Conservation (phyloP, 352 stramenopile species). For the Pythium phragmitis region DNA sequence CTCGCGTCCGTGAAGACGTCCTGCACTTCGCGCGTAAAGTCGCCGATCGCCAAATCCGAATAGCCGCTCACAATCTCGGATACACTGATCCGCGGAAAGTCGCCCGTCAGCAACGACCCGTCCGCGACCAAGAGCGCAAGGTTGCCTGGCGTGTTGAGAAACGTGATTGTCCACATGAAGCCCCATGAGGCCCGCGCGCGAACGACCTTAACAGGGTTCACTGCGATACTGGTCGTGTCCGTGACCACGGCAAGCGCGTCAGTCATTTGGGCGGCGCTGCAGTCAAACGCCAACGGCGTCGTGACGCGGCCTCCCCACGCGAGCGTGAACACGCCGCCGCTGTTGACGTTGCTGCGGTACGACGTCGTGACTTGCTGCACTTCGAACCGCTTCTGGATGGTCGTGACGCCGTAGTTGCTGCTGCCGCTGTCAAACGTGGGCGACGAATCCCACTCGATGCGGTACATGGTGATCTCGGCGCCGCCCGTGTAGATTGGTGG, state of each 20-base stretch:
- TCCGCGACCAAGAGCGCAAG: conserved; percentile 87
- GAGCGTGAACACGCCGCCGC: conserved; percentile 90
- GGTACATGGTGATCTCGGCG: conserved; percentile 88
- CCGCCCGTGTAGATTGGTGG: conserved; percentile 88
- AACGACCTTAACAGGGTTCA: conserved; percentile 79
- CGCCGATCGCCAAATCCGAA: conserved; percentile 87
- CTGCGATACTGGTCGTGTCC: conserved; percentile 64
- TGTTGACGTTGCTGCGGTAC: conserved; percentile 59
- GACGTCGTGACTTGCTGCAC: conserved; percentile 87
- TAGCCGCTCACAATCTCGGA: conserved; percentile 74
- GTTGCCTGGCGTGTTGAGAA: conserved; percentile 86
- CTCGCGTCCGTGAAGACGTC: conserved; percentile 77
- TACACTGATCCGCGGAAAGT: conserved; percentile 84
- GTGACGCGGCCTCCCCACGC: conserved; percentile 87
- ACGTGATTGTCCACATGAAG: conserved; percentile 92
- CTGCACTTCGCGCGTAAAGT: conserved; percentile 95
- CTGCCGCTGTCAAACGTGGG: conserved; percentile 80
- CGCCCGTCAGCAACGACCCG: conserved; percentile 78
- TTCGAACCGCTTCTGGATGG: conserved; percentile 87
- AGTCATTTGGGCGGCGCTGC: conserved; percentile 59
- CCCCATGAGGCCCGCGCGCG: conserved; percentile 68
- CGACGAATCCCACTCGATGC: conserved; percentile 90
- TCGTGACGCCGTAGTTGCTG: conserved; percentile 78
- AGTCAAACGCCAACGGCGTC: conserved; percentile 65
- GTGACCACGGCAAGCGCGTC: conserved; percentile 80